A percentile compares a stretch with the other conserved stretches of the same genome.
Evolutionary conservation across 2,329 filamentous ascomycete genomes (phyloP).

Genomic region (Colletotrichum salicis): DNA sequence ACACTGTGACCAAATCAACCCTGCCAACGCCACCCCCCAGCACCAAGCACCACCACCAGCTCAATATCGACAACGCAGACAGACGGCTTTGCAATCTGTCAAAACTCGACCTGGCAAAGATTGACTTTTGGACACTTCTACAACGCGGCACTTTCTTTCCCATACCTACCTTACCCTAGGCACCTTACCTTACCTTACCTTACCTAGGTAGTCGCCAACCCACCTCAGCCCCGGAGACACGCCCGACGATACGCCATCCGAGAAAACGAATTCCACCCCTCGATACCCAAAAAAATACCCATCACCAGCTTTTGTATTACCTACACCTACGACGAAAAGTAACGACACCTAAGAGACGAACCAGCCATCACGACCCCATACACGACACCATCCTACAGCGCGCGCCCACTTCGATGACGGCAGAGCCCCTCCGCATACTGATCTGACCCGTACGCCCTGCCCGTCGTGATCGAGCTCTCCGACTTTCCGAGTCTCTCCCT

Average conservation of each 20-base stretch:
- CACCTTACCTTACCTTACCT: no score
- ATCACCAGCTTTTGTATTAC: neutral
- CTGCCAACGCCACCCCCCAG: constrained; percentile 20
- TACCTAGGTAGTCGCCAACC: neutral
- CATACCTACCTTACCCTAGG: no score
- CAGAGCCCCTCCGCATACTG: neutral
- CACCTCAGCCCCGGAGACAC: neutral
- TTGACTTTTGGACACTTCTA: neutral
- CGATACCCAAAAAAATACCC: constrained; percentile 13
- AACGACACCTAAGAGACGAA: neutral
- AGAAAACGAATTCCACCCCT: neutral
- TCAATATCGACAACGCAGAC: neutral
- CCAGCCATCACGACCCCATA: constrained; percentile 3
- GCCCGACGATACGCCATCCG: constrained; percentile 2
- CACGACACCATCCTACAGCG: neutral
- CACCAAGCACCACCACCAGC: neutral
- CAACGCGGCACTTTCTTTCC: constrained; percentile 5
- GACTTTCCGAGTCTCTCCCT: constrained; percentile 12
- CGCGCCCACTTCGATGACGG: constrained; percentile 15
- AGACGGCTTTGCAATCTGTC: constrained; percentile 2
- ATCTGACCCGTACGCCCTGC: neutral
- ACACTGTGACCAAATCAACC: constrained; percentile 14
- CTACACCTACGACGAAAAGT: neutral
- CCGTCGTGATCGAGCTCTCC: neutral
- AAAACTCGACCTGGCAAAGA: neutral